Evolutionary conservation across 148 eudicot genomes (phyloP).

Genomic region (Hydrangea macrophylla): DNA sequence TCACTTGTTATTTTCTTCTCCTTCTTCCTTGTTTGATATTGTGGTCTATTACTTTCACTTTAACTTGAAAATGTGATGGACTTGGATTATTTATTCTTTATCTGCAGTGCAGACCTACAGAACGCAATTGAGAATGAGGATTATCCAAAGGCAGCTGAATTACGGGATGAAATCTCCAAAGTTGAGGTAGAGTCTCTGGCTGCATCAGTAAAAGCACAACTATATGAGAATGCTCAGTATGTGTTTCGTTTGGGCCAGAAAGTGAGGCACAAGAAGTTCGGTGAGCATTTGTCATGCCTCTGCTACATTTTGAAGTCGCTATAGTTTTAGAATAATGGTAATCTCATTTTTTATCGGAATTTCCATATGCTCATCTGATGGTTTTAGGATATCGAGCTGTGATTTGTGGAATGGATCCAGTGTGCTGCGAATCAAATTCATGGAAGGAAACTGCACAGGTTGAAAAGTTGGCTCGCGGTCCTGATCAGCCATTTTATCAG

Average conservation of each 20-base stretch:
- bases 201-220: conserved; percentile 76
- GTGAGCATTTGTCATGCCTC: conserved; percentile 33
- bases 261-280: conserved; percentile 81
- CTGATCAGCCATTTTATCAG: conserved; percentile 97
- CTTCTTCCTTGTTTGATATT: neutral
- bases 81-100: conserved; percentile 4
- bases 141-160: conserved; percentile 69
- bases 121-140: conserved; percentile 72
- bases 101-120: conserved; percentile 73
- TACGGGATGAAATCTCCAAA: conserved; percentile 83
- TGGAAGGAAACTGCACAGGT: conserved; percentile 90
- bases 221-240: conserved; percentile 65
- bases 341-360: neutral
- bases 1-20: neutral
- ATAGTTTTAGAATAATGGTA: neutral
- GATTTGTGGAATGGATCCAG: conserved; percentile 97
- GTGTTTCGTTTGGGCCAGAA: conserved; percentile 90
- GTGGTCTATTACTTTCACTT: neutral
- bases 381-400: conserved; percentile 78
- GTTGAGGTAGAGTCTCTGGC: conserved; percentile 79
- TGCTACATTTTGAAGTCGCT: neutral
- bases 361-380: conserved; percentile 4
- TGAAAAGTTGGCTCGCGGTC: conserved; percentile 64
- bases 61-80: neutral
- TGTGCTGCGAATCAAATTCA: conserved; percentile 85